Percentiles rank a stretch among this genome's conserved stretches.
Evolutionary conservation across 2,329 filamentous ascomycete species (phyloP).

Genomic region (Cladophialophora chaetospira): DNA sequence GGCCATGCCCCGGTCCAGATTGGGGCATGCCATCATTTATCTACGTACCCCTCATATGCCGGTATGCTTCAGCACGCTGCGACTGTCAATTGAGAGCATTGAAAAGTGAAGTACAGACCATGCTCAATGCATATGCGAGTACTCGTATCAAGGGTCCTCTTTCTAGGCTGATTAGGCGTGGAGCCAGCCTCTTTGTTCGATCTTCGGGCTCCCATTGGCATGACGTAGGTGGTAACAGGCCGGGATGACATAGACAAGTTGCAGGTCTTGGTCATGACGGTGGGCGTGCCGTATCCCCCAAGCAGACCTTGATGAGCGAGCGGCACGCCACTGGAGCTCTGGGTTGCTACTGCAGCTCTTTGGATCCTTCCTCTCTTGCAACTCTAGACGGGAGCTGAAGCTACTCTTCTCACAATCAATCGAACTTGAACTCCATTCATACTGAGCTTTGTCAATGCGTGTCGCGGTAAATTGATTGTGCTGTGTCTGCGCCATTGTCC

Average conservation of each 20-base stretch:
- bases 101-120: background rate
- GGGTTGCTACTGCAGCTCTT: slow-evolving; percentile 12
- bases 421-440: too few species aligned
- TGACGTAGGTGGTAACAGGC: slow-evolving; percentile 25
- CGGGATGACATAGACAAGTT: slow-evolving; percentile 27
- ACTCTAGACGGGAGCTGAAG: background rate
- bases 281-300: slow-evolving; percentile 2
- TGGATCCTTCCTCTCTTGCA: background rate
- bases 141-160: background rate
- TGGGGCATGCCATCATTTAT: slow-evolving; percentile 10
- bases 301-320: slow-evolving; percentile 14
- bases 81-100: background rate
- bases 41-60: background rate
- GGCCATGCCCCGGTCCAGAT: slow-evolving; percentile 13
- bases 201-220: slow-evolving; percentile 4
- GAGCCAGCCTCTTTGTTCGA: background rate
- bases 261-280: slow-evolving; percentile 24
- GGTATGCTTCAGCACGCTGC: background rate
- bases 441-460: background rate
- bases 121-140: background rate
- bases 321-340: slow-evolving; percentile 14
- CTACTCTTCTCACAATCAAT: background rate
- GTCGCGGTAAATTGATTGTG: slow-evolving; percentile 7
- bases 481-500: slow-evolving; percentile 8
- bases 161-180: background rate